Conservation (phyloP, 2,329 filamentous ascomycete species). For the Emmonsia crescens region DNA sequence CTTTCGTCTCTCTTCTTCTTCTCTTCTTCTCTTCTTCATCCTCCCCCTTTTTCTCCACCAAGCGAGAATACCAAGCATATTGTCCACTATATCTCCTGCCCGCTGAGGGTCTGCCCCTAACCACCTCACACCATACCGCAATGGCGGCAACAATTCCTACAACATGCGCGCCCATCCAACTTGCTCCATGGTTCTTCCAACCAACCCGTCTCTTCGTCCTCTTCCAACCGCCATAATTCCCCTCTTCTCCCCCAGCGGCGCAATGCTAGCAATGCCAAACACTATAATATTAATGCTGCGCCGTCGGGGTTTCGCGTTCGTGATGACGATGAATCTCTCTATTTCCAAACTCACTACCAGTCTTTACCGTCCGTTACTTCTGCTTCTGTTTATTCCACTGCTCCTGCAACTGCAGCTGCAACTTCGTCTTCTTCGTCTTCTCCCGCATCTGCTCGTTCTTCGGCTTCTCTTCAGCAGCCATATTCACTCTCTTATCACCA, state of each 20-base stretch:
- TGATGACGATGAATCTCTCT: not conserved
- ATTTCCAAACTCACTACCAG: not conserved
- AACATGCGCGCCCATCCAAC: not conserved
- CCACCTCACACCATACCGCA: slow-evolving; percentile 7
- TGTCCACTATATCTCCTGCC: not conserved
- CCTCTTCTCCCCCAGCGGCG: not conserved
- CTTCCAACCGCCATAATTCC: slow-evolving; percentile 9
- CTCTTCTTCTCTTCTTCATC: not conserved
- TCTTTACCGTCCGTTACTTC: not conserved
- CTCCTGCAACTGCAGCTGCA: not conserved
- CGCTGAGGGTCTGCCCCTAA: slow-evolving; percentile 4
- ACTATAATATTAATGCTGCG: not conserved
- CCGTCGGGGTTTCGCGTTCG: not conserved
- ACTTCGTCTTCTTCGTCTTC: not conserved
- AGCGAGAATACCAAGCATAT: slow-evolving; percentile 3
- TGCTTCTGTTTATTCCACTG: not conserved
- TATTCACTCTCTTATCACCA: not conserved
- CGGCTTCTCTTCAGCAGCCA: not conserved
- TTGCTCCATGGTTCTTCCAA: not conserved
- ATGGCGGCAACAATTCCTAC: slow-evolving; percentile 6
- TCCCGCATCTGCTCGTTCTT: slow-evolving; percentile 2
- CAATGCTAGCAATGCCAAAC: not conserved
- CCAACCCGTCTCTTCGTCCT: not conserved
- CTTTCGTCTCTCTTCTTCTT: not conserved
- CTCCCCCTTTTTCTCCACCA: not conserved